Evolutionary conservation across 2,329 filamentous ascomycete genomes (phyloP).

Genomic region (Colletotrichum sp.): DNA sequence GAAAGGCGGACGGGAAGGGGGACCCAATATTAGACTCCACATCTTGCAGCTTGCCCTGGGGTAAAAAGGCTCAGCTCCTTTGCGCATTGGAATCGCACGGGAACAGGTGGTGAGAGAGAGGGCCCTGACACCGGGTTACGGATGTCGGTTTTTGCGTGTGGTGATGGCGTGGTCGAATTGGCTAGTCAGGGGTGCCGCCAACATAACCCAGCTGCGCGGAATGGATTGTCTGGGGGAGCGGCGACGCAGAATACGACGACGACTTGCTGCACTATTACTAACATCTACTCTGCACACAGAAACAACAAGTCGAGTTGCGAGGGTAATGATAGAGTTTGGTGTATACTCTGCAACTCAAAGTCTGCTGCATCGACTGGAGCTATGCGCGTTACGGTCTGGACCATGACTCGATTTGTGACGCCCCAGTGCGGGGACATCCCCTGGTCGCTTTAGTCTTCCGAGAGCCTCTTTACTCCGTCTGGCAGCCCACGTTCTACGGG

Average conservation of each 20-base stretch:
- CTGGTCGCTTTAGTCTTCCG: not conserved
- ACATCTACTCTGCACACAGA: too few species aligned
- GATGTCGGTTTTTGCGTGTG: not conserved
- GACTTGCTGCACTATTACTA: not conserved
- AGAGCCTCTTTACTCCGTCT: not conserved
- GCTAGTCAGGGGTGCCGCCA: not conserved
- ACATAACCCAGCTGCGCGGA: not conserved
- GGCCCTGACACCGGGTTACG: not conserved
- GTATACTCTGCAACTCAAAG: not conserved
- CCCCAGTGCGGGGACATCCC: constrained; percentile 2
- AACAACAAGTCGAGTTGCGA: not conserved
- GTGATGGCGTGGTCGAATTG: not conserved
- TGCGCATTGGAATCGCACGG: not conserved
- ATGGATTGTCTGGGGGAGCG: constrained; percentile 6
- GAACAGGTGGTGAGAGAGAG: not conserved
- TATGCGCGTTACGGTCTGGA: not conserved
- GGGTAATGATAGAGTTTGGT: not conserved
- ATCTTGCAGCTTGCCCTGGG: not conserved
- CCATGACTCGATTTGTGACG: constrained; percentile 11
- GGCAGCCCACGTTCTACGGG: not conserved
- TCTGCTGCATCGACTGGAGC: not conserved
- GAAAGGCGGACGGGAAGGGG: not conserved
- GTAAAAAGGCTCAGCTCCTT: not conserved
- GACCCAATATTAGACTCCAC: not conserved
- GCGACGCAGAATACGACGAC: not conserved